Conservation (phyloP, 352 stramenopile genomes). For the Phytophthora podocarpi region DNA sequence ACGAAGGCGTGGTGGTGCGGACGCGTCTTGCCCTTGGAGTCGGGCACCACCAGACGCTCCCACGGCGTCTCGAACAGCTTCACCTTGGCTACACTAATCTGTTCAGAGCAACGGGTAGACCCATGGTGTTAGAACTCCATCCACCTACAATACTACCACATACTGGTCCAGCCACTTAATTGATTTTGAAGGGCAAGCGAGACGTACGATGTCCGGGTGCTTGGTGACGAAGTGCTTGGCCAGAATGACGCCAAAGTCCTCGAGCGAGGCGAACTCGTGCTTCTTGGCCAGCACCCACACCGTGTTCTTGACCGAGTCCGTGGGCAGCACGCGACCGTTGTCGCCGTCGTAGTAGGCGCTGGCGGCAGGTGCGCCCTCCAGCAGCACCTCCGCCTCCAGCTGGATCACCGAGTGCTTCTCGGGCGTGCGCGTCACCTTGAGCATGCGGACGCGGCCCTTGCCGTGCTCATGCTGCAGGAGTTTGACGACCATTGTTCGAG, state of each 20-base stretch:
- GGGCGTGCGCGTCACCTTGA: slow-evolving; percentile 84
- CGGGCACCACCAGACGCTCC: slow-evolving; percentile 57
- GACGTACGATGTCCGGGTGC: slow-evolving; percentile 75
- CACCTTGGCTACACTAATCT: slow-evolving; percentile 78
- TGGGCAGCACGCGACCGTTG: slow-evolving; percentile 86
- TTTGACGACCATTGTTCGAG: slow-evolving; percentile 67
- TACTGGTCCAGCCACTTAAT: too few species aligned
- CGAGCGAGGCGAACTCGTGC: slow-evolving; percentile 85
- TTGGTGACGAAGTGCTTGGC: slow-evolving; percentile 87
- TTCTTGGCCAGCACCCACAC: slow-evolving; percentile 90
- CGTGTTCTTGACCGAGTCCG: slow-evolving; percentile 92
- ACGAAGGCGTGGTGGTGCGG: slow-evolving; percentile 83
- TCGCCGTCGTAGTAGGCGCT: slow-evolving; percentile 84
- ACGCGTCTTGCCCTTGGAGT: slow-evolving; percentile 60
- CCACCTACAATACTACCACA: too few species aligned
- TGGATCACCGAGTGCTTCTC: slow-evolving; percentile 82
- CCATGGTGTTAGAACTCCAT: slow-evolving; percentile 2
- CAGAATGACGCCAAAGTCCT: slow-evolving; percentile 88
- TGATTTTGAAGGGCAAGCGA: too few species aligned
- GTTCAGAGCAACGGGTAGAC: not conserved
- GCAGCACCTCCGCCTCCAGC: slow-evolving; percentile 82
- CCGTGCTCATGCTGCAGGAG: slow-evolving; percentile 78
- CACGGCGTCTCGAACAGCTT: slow-evolving; percentile 81
- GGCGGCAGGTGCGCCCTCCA: slow-evolving; percentile 79
- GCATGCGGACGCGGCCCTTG: slow-evolving; percentile 86